Evolutionary conservation across 2,329 filamentous ascomycete genomes (phyloP), one percentile per base, ranked within the genome.

Genomic region (Helicocarpus griseus): DNA sequence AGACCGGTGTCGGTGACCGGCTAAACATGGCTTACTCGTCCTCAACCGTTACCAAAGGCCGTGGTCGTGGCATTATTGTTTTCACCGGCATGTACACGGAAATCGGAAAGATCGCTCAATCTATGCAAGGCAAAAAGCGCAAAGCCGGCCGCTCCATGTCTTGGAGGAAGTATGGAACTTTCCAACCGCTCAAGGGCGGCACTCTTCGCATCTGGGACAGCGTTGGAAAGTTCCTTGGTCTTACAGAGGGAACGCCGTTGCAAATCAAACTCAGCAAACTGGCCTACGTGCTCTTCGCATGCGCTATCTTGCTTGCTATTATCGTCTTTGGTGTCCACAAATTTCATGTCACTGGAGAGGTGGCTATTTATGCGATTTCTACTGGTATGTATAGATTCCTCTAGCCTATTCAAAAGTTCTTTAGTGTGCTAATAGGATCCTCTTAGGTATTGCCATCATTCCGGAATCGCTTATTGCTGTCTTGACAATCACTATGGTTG

Each of bases 191-290:
- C 9, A 74, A 80, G 58, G 78, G 77, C 5, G 68, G 71, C 40
- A 65, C 73, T 22, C 67, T 75, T 36, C 74, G 73, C 17, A 63
- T 68, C 26, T 73, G 68, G 56, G 76, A 79, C 61, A 68, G 68
- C 21, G 60, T 77, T 54, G 75, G 77, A 41, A 72, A 73, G 55
- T 79, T 83, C 56, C 69, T 83, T 40, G 80, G 81, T 48, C 70
- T 83, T 51, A 78, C 74, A 46, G 76, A 86, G 50, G 89, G 89
- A 47, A 95, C 89, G 1, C 89, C 89, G 0, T 74, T 95, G 43
- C 88, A 94, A 70, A 83, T 85, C 58, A 91, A 87, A 63, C 77
- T 95, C 48, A 88, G 86, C 71, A 89, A 90, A 68, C 84, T 95
- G 61, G 89, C 89, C 26, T 82, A 93, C 40, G 65, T 88, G 3